phyloP scores from a whole-genome alignment of 768 basidiomycete genomes.

The Asterophora parasitica region DNA sequence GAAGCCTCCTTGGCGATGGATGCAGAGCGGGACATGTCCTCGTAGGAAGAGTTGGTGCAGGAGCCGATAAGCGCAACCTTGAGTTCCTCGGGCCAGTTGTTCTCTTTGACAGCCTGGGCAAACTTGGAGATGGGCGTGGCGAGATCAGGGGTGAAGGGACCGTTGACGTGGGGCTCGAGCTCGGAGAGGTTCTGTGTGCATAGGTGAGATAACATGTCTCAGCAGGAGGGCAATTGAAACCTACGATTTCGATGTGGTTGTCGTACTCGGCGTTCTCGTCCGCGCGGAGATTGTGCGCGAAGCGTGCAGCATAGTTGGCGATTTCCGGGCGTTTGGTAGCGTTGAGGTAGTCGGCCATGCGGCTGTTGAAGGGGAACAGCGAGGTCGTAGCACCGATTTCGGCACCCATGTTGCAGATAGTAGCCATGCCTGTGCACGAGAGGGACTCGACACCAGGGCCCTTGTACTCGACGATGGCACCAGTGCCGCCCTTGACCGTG shows the following conservation, averaged over 20 bases:
- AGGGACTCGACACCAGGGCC: conserved; percentile 94
- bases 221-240: conserved; percentile 21
- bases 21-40: conserved; percentile 98
- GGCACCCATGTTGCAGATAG: conserved; percentile 99
- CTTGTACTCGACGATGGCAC: conserved; percentile 96
- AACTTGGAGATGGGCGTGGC: conserved; percentile 98
- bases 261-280: conserved; percentile 92
- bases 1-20: conserved; percentile 89
- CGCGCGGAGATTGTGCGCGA: conserved; percentile 86
- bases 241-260: conserved; percentile 84
- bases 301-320: conserved; percentile 82
- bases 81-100: conserved; percentile 95
- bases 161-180: conserved; percentile 99
- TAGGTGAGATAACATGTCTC: background rate
- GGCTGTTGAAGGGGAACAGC: conserved; percentile 95
- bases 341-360: conserved; percentile 90
- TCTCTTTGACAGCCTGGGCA: conserved; percentile 85
- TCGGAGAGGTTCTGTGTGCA: conserved; percentile 77
- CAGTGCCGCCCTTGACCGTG: conserved; percentile 99
- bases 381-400: conserved; percentile 99
- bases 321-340: conserved; percentile 92
- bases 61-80: conserved; percentile 98
- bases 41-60: conserved; percentile 99
- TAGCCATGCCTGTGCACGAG: conserved; percentile 98
- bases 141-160: conserved; percentile 99